These are phyloP conservation scores for Chionographis japonica DNA, from an alignment of 106 monocot genomes.

Conservation along the genomic window DNA sequence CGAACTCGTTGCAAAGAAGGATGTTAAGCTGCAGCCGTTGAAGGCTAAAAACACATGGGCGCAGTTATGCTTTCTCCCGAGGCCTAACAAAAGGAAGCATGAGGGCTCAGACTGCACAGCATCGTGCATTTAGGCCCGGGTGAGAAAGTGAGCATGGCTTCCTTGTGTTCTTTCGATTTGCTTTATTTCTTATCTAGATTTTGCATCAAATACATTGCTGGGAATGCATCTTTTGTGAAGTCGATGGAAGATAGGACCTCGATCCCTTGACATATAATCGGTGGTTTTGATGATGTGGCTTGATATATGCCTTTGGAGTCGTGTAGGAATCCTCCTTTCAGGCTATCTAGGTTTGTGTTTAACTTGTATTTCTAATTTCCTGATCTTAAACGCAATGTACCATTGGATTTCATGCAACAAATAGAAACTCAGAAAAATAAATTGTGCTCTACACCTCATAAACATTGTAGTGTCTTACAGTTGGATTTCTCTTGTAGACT, in stretches of 20 bases:
- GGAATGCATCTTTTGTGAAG: neutral
- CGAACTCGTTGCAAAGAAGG: constrained; percentile 43
- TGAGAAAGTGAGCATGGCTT: constrained; percentile 4
- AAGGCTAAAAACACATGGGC: constrained; percentile 52
- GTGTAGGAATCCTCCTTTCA: neutral
- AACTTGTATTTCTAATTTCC: constrained; percentile 8
- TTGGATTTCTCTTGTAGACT: constrained; percentile 17
- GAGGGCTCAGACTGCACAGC: constrained; percentile 26
- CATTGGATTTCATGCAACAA: neutral
- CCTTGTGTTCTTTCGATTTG: neutral
- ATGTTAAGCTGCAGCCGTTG: constrained; percentile 19
- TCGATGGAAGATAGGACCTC: neutral
- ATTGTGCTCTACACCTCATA: neutral
- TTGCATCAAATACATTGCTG: constrained; percentile 9
- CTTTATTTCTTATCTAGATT: neutral
- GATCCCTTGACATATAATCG: neutral
- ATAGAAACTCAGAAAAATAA: constrained; percentile 3
- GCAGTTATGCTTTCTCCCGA: constrained; percentile 61
- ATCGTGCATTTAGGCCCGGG: constrained; percentile 7
- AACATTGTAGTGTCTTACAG: constrained; percentile 15
- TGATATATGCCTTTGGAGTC: neutral
- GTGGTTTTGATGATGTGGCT: neutral
- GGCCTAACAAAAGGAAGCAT: constrained; percentile 50
- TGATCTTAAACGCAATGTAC: constrained; percentile 9
- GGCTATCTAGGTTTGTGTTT: constrained; percentile 15